Evolutionary conservation across 331 rosid species (phyloP), one percentile per base, ranked within the genome.

Genomic region (Acacia concinna): DNA sequence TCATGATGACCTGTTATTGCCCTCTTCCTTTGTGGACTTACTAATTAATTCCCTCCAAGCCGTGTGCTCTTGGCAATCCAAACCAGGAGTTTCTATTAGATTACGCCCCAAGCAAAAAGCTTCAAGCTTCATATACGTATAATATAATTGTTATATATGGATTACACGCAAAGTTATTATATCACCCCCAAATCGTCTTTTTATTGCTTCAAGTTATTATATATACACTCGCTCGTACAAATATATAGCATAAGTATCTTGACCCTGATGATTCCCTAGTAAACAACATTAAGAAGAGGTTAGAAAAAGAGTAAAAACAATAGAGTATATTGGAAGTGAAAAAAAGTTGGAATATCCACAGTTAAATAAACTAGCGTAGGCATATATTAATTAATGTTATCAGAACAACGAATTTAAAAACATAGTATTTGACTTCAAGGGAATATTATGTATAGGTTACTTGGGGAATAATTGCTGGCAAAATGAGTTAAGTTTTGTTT

Each of bases 1-100:
- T 79, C 84, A 79, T 79, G 46, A 84, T 88, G 71, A 81, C 27
- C 68, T 66, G 84, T 70, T 73, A 15, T 38, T 56, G 9, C 3
- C 4, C 35, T 74, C 75, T 10, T 3, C 28, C 14, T 13, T 44
- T 13, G 49, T 43, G n/a, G n/a, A n/a, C n/a, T n/a, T n/a, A n/a
- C n/a, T n/a, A n/a, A n/a, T 79, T 37, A 44, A 44, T 44, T 41
- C 4, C 41, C 31, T 6, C 15, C 54, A 12, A 40, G 10, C 6
- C 34, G 27, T 8, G 17, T n/a, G 18, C 71, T 4, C 30, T 41
- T 8, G 70, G 70, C 15, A 34, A 28, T 3, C 31, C 62, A 21
- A 17, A 34, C 17, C 23, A 63, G 27, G 37, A 10, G 6, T 34
- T 2, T 18, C 0, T 35, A 37, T 20, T 66, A 37, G 71, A 49